A percentile compares a stretch with the other conserved stretches of the same genome.
Evolutionary conservation across 192 early-diverging fungal genomes (phyloP).

Genomic region (Linnemannia schmuckeri): DNA sequence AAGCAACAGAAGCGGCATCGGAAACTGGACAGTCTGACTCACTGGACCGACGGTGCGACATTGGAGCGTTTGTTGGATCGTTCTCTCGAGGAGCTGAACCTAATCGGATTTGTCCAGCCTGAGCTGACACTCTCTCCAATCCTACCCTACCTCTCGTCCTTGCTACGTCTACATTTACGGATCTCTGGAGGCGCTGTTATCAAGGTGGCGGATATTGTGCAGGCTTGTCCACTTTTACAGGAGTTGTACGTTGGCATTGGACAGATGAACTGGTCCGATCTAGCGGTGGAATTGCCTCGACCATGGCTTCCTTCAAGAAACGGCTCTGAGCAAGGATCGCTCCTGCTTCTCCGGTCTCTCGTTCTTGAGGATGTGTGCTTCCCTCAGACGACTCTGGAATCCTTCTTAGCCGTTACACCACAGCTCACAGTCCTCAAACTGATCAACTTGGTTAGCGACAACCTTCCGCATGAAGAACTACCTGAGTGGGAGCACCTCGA

Average conservation of each 20-base stretch:
- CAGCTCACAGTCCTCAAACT: background rate
- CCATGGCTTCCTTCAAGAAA: background rate
- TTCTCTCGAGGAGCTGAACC: background rate
- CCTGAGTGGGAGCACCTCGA: background rate
- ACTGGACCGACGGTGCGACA: background rate
- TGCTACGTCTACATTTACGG: background rate
- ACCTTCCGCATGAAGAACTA: background rate
- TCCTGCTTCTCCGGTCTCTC: background rate
- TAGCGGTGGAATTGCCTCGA: background rate
- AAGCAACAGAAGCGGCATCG: background rate
- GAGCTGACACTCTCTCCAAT: background rate
- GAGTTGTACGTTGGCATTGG: background rate
- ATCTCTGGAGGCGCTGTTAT: constrained; percentile 4
- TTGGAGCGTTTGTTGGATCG: background rate
- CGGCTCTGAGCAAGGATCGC: background rate
- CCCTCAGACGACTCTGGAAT: background rate
- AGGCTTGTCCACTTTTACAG: background rate
- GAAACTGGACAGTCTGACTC: background rate
- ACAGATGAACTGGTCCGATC: background rate
- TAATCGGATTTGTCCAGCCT: background rate
- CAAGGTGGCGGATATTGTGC: constrained; percentile 1
- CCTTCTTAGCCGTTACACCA: background rate
- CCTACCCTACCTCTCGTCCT: background rate
- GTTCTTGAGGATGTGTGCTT: background rate
- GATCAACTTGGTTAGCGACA: constrained; percentile 3